Conservation (phyloP, 768 basidiomycete species). For the Austroboletus eburneus region DNA sequence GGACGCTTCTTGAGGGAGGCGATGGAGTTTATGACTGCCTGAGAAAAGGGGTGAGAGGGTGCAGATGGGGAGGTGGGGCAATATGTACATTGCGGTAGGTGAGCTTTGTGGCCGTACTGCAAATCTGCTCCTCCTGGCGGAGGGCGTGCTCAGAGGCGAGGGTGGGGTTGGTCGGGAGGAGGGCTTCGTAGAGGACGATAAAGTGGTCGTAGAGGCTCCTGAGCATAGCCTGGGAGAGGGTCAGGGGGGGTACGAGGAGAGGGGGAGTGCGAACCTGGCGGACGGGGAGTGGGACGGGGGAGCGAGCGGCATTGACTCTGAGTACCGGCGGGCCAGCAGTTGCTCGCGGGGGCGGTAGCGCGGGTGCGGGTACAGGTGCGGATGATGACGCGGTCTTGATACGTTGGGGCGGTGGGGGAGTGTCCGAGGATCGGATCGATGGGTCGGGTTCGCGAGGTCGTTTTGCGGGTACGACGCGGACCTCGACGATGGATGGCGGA, state of each 20-base stretch:
- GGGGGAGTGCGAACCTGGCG: constrained; percentile 71
- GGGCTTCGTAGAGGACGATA: constrained; percentile 55
- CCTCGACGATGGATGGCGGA: constrained; percentile 11
- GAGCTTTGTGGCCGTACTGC: constrained; percentile 64
- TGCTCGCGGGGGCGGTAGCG: constrained; percentile 22
- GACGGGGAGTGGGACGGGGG: constrained; percentile 67
- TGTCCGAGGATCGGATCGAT: constrained; percentile 39
- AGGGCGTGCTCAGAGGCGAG: constrained; percentile 78
- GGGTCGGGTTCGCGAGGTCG: constrained; percentile 33
- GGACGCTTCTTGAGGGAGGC: constrained; percentile 50
- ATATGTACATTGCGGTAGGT: constrained; percentile 77
- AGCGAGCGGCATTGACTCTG: constrained; percentile 60
- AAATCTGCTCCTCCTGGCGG: constrained; percentile 77
- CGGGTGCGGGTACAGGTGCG: constrained; percentile 29
- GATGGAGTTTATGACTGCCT: constrained; percentile 52
- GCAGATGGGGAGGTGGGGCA: not conserved
- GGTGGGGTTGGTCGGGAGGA: constrained; percentile 48
- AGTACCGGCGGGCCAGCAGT: constrained; percentile 61
- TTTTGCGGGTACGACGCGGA: constrained; percentile 46
- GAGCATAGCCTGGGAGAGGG: constrained; percentile 67
- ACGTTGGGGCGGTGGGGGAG: constrained; percentile 65
- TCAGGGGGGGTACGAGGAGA: constrained; percentile 63
- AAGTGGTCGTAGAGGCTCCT: constrained; percentile 75
- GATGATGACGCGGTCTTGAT: constrained; percentile 49
- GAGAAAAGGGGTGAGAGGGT: constrained; percentile 11